These are phyloP conservation scores for Tulasnella sp. DNA, from an alignment of 768 basidiomycete species.

Conservation along the genomic window DNA sequence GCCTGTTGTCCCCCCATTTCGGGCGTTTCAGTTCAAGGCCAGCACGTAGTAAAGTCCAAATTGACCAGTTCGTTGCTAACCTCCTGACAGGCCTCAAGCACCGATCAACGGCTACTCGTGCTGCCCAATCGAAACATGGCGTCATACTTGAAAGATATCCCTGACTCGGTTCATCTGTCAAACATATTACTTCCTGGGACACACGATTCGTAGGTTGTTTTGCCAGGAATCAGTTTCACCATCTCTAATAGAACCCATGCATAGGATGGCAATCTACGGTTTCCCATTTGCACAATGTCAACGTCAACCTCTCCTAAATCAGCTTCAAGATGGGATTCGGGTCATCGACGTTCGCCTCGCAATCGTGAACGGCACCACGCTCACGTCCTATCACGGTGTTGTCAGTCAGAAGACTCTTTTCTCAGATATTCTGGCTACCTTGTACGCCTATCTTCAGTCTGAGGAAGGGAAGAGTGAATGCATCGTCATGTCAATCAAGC, in stretches of 20 bases:
- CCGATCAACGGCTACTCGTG: constrained; percentile 38
- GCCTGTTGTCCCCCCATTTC: neutral
- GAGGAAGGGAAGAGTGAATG: constrained; percentile 57
- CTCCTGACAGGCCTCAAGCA: neutral
- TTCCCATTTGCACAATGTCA: constrained; percentile 89
- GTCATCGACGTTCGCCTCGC: constrained; percentile 22
- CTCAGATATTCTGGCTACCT: constrained; percentile 49
- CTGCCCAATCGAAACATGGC: constrained; percentile 52
- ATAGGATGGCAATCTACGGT: constrained; percentile 73
- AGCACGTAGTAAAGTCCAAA: neutral
- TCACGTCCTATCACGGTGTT: constrained; percentile 62
- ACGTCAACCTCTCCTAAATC: constrained; percentile 55
- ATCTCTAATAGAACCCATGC: neutral
- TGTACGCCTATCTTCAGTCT: constrained; percentile 58
- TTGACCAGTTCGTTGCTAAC: neutral
- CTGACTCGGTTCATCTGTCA: constrained; percentile 60
- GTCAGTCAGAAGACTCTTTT: constrained; percentile 67
- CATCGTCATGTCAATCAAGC: constrained; percentile 80
- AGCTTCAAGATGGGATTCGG: constrained; percentile 63
- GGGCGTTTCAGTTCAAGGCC: constrained; percentile 1
- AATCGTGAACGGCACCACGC: constrained; percentile 14
- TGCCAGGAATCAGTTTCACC: constrained; percentile 18
- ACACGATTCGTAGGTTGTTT: constrained; percentile 52
- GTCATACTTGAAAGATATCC: constrained; percentile 53
- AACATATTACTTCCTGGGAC: constrained; percentile 70